Conservation (phyloP, 176 grass and related monocot genomes). For the Zea luxurians region DNA sequence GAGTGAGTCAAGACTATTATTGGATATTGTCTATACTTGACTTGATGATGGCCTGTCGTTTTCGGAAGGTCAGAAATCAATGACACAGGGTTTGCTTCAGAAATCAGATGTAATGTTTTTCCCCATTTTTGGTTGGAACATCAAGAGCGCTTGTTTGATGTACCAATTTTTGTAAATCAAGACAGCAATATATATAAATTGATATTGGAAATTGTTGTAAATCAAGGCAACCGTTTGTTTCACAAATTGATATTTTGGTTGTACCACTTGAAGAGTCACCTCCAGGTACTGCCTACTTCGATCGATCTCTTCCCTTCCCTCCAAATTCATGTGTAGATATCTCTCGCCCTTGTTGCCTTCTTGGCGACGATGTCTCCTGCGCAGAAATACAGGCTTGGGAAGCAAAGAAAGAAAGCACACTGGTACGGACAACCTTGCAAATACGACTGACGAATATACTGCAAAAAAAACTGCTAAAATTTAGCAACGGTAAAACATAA, state of each 20-base stretch:
- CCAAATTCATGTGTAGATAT: background rate
- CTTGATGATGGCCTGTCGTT: background rate
- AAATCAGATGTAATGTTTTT: background rate
- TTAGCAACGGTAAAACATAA: background rate
- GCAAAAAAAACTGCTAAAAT: background rate
- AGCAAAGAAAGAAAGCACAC: constrained; percentile 70
- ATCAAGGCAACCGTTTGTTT: too few relatives aligned
- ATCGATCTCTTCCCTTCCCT: constrained; percentile 5
- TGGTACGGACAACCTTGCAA: constrained; percentile 35
- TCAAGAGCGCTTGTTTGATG: constrained; percentile 18
- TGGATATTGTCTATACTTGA: constrained; percentile 25
- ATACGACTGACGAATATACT: background rate
- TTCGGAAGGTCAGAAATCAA: constrained; percentile 9
- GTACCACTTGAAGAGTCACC: constrained; percentile 96
- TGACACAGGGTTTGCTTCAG: background rate
- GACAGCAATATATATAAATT: background rate
- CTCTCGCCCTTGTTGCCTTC: background rate
- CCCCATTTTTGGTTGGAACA: background rate
- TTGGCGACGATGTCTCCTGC: background rate
- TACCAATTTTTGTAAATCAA: background rate
- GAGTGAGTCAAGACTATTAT: constrained; percentile 22
- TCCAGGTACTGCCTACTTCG: constrained; percentile 56
- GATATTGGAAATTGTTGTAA: background rate
- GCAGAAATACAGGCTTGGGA: constrained; percentile 95
- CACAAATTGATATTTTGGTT: too few relatives aligned